Evolutionary conservation across 768 basidiomycete species (phyloP).

Genomic region (Termitomyces sp.): DNA sequence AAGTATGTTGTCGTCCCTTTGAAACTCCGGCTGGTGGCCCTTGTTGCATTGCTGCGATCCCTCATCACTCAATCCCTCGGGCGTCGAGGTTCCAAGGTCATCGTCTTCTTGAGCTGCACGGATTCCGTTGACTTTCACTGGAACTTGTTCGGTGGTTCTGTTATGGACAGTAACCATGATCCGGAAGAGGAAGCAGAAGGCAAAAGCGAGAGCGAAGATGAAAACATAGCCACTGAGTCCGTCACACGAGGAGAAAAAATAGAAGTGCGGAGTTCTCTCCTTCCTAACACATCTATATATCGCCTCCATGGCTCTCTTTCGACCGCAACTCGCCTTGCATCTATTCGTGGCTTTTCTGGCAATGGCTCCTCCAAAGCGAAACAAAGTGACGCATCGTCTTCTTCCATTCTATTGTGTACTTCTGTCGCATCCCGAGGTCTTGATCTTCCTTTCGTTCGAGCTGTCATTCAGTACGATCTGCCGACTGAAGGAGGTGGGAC

Average conservation of each 20-base stretch:
- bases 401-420: slow-evolving; percentile 85
- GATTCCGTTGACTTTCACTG: slow-evolving; percentile 99
- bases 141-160: slow-evolving; percentile 69
- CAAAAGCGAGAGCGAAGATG: slow-evolving; percentile 25
- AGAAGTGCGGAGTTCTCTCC: slow-evolving; percentile 62
- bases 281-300: slow-evolving; percentile 79
- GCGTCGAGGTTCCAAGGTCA: slow-evolving; percentile 62
- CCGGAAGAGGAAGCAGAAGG: slow-evolving; percentile 15
- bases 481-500: slow-evolving; percentile 96
- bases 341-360: slow-evolving; percentile 77
- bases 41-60: slow-evolving; percentile 80
- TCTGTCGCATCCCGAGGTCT: slow-evolving; percentile 98
- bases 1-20: slow-evolving; percentile 87
- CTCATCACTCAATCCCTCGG: slow-evolving; percentile 61
- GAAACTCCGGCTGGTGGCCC: slow-evolving; percentile 89
- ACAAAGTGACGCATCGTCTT: slow-evolving; percentile 20
- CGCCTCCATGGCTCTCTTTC: slow-evolving; percentile 93
- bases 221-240: slow-evolving; percentile 14
- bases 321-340: slow-evolving; percentile 70
- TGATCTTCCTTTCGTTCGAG: slow-evolving; percentile 89
- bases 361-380: slow-evolving; percentile 23
- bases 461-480: slow-evolving; percentile 94
- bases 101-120: slow-evolving; percentile 95
- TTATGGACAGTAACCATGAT: slow-evolving; percentile 47
- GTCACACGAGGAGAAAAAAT: slow-evolving; percentile 36